These are phyloP conservation scores for Hypoxylon sp. DNA, from an alignment of 2,329 filamentous ascomycete genomes.

Conservation along the genomic window DNA sequence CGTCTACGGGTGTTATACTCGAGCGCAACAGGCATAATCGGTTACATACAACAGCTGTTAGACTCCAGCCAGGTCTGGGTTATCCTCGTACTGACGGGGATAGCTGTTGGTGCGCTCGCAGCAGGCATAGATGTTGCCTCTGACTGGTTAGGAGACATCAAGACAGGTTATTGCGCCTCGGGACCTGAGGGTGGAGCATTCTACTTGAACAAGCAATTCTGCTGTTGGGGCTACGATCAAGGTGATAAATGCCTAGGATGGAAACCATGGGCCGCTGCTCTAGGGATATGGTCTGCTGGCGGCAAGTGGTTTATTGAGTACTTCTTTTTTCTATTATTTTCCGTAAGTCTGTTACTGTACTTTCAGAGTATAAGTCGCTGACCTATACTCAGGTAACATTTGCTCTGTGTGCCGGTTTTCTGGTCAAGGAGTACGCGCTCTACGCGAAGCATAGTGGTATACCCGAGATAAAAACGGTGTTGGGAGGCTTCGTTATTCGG, in stretches of 20 bases:
- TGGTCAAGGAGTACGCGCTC: slow-evolving; percentile 87
- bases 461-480: slow-evolving; percentile 95
- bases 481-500: slow-evolving; percentile 93
- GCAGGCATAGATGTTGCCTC: slow-evolving; percentile 91
- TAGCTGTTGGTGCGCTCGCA: slow-evolving; percentile 86
- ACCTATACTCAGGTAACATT: slow-evolving; percentile 74
- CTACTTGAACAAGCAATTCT: slow-evolving; percentile 92
- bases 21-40: slow-evolving; percentile 77
- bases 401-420: slow-evolving; percentile 80
- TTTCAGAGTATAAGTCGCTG: slow-evolving; percentile 38
- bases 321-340: slow-evolving; percentile 86
- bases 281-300: slow-evolving; percentile 75
- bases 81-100: slow-evolving; percentile 86
- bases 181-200: slow-evolving; percentile 84
- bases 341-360: slow-evolving; percentile 68
- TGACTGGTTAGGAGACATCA: slow-evolving; percentile 94
- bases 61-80: slow-evolving; percentile 95
- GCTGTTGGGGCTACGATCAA: slow-evolving; percentile 92
- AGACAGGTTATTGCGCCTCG: slow-evolving; percentile 88
- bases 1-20: slow-evolving; percentile 83
- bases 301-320: slow-evolving; percentile 90
- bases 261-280: slow-evolving; percentile 84
- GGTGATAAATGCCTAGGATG: slow-evolving; percentile 87
- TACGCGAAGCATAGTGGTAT: slow-evolving; percentile 97
- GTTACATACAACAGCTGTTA: slow-evolving; percentile 78